These are phyloP conservation scores for Onygenales sp. DNA, from an alignment of 2,329 filamentous ascomycete species.

Conservation along the genomic window DNA sequence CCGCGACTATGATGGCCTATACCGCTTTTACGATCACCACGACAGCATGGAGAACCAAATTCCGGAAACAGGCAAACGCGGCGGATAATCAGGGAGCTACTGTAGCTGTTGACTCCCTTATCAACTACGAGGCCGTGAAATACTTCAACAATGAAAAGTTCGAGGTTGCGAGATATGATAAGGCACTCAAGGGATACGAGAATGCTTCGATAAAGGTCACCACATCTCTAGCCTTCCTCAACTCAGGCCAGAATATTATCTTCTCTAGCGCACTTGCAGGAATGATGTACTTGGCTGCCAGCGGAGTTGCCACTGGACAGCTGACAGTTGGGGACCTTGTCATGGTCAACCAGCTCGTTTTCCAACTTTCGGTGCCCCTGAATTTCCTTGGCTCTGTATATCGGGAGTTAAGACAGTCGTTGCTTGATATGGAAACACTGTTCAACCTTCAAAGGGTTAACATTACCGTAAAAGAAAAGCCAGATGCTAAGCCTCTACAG, in stretches of 20 bases:
- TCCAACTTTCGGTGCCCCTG: constrained; percentile 90
- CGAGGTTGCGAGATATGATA: constrained; percentile 83
- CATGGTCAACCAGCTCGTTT: constrained; percentile 98
- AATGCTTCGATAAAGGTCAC: constrained; percentile 93
- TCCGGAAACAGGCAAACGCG: constrained; percentile 86
- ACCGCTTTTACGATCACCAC: constrained; percentile 95
- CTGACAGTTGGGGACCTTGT: constrained; percentile 93
- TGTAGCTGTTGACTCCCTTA: constrained; percentile 88
- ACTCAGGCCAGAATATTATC: constrained; percentile 92
- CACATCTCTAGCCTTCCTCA: constrained; percentile 84
- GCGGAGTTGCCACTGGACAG: constrained; percentile 71
- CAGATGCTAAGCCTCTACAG: constrained; percentile 61
- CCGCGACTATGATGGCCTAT: constrained; percentile 84
- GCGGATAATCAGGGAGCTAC: constrained; percentile 94
- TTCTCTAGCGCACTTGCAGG: constrained; percentile 87
- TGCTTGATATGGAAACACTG: constrained; percentile 96
- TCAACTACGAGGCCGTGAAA: constrained; percentile 99
- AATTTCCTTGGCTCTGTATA: constrained; percentile 99
- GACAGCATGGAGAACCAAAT: constrained; percentile 94
- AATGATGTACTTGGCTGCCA: constrained; percentile 96
- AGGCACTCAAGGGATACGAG: constrained; percentile 76
- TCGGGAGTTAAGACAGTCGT: constrained; percentile 83
- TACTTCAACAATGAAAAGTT: constrained; percentile 99
- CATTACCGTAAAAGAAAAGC: constrained; percentile 68
- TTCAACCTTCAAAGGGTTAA: constrained; percentile 98